phyloP scores from a whole-genome alignment of 1,139 yeast genomes.

The Saccharomyces hybrid region DNA sequence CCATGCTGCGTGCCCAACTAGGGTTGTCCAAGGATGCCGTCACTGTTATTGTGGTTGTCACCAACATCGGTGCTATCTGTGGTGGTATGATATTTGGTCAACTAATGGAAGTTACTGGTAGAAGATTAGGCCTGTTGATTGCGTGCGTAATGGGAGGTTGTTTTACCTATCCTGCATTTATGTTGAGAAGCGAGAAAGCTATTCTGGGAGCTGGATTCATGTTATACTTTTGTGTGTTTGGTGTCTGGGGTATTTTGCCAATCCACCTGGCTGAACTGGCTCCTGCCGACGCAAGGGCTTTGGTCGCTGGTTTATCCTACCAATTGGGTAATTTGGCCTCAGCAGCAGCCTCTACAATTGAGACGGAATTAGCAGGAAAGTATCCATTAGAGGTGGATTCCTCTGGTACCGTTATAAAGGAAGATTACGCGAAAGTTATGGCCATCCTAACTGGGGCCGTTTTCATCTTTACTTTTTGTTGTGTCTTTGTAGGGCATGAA shows the following conservation, averaged over 20 bases:
- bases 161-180: constrained; percentile 71
- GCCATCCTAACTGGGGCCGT: constrained; percentile 54
- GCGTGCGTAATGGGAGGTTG: constrained; percentile 65
- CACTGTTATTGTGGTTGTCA: constrained; percentile 60
- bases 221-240: constrained; percentile 73
- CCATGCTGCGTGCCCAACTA: constrained; percentile 49
- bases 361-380: constrained; percentile 58
- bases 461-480: constrained; percentile 40
- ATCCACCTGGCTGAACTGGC: constrained; percentile 68
- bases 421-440: constrained; percentile 45
- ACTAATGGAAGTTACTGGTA: constrained; percentile 49
- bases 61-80: constrained; percentile 58
- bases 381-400: constrained; percentile 36
- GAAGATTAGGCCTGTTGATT: constrained; percentile 46
- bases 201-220: constrained; percentile 71
- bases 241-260: constrained; percentile 83
- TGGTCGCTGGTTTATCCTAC: constrained; percentile 51
- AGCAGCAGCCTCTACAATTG: constrained; percentile 76
- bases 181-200: constrained; percentile 38
- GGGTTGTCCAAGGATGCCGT: constrained; percentile 42
- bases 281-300: constrained; percentile 63
- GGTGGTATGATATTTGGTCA: constrained; percentile 63
- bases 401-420: constrained; percentile 20
- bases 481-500: constrained; percentile 48
- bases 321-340: constrained; percentile 81